phyloP scores from a whole-genome alignment of 257 asterid species.

The Solanum raphanifolium region DNA sequence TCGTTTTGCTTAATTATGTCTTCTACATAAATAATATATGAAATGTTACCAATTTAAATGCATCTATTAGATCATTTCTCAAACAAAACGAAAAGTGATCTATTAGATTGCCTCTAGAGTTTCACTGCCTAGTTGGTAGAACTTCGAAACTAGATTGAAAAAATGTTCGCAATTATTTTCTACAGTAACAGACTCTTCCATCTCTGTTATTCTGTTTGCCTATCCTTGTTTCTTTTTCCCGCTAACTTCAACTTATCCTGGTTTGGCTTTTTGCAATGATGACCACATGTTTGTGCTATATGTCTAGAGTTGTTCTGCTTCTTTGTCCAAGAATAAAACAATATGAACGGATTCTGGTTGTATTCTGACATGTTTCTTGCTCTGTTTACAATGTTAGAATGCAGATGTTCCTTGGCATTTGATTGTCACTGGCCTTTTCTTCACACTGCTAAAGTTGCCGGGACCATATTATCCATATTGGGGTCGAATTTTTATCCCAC shows the following conservation, averaged over 20 bases:
- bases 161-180: neutral
- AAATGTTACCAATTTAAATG: neutral
- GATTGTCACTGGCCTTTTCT: constrained; percentile 37
- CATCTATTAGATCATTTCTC: neutral
- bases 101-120: neutral
- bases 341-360: neutral
- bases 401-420: constrained; percentile 94
- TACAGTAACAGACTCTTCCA: neutral
- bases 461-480: constrained; percentile 95
- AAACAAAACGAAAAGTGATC: neutral
- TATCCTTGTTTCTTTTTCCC: neutral
- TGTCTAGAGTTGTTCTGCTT: neutral
- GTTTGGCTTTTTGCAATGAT: neutral
- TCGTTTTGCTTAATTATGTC: neutral
- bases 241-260: neutral
- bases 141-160: neutral
- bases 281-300: neutral
- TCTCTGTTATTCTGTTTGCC: neutral
- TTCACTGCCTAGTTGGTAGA: neutral
- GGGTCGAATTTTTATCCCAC: constrained; percentile 89
- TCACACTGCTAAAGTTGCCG: constrained; percentile 60
- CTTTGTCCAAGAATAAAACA: neutral
- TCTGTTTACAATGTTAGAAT: constrained; percentile 28
- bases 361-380: neutral
- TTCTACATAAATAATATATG: neutral